phyloP scores from a whole-genome alignment of 148 eudicot genomes.

The Heliamphora exappendiculata region DNA sequence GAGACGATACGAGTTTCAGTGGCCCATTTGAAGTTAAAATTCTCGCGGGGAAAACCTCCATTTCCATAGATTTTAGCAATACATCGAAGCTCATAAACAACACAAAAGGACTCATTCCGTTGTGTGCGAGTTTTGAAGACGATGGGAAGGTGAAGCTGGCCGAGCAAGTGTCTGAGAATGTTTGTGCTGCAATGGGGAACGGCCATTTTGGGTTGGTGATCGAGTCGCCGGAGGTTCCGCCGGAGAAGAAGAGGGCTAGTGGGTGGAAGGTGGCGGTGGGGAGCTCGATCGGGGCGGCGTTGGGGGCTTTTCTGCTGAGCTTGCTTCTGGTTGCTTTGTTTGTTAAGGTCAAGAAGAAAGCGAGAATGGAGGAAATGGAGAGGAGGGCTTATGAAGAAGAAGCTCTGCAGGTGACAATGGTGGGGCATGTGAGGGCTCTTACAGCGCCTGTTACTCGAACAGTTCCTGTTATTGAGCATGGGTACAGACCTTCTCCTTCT shows the following conservation, averaged over 20 bases:
- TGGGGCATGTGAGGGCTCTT: slow-evolving; percentile 79
- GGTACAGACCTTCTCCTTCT: slow-evolving; percentile 40
- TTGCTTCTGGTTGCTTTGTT: slow-evolving; percentile 70
- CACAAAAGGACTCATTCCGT: slow-evolving; percentile 31
- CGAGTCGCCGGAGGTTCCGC: slow-evolving; percentile 31
- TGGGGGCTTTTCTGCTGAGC: slow-evolving; percentile 65
- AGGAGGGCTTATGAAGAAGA: slow-evolving; percentile 91
- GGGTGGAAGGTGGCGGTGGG: slow-evolving; percentile 68
- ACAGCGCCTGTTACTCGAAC: slow-evolving; percentile 57
- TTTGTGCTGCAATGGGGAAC: slow-evolving; percentile 46
- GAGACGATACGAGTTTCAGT: slow-evolving; percentile 27
- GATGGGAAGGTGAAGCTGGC: slow-evolving; percentile 43
- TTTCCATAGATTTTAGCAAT: slow-evolving; percentile 52
- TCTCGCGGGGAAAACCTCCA: slow-evolving; percentile 26
- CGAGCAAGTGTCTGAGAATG: slow-evolving; percentile 41
- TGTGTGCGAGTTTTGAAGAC: slow-evolving; percentile 64
- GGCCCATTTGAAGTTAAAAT: slow-evolving; percentile 63
- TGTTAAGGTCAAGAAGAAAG: slow-evolving; percentile 79
- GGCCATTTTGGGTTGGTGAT: slow-evolving; percentile 76
- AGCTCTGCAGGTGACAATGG: slow-evolving; percentile 85
- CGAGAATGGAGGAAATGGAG: slow-evolving; percentile 70
- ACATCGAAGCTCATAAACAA: slow-evolving; percentile 7
- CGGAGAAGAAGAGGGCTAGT: slow-evolving; percentile 30
- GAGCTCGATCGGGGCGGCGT: slow-evolving; percentile 67
- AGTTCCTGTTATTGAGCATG: slow-evolving; percentile 50